phyloP scores from a whole-genome alignment of 2,329 filamentous ascomycete genomes.

The Diaporthe ilicicola region DNA sequence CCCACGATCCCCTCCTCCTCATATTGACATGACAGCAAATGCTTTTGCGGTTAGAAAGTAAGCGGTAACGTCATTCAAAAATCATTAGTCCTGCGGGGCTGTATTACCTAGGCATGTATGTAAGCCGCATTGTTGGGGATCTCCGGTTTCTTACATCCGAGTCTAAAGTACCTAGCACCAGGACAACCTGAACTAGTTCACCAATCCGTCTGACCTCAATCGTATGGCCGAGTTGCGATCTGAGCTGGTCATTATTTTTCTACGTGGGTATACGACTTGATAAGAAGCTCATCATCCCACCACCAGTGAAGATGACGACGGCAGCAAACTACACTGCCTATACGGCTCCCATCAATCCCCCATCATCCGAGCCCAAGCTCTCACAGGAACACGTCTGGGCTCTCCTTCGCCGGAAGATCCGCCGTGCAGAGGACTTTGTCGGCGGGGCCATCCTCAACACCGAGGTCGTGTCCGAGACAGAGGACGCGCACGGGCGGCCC shows the following conservation, averaged over 20 bases:
- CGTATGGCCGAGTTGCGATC: background rate
- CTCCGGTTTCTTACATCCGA: too few relatives aligned
- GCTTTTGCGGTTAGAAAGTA: too few relatives aligned
- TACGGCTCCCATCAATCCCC: conserved; percentile 28
- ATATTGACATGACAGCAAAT: too few relatives aligned
- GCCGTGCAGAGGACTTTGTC: conserved; percentile 43
- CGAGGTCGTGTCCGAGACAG: conserved; percentile 39
- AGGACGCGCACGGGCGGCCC: conserved; percentile 37
- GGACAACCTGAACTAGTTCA: conserved; percentile 36
- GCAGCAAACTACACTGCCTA: conserved; percentile 30
- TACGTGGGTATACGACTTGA: background rate
- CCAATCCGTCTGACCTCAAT: conserved; percentile 28
- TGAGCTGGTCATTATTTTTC: too few relatives aligned
- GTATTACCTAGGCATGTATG: too few relatives aligned
- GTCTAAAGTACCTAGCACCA: conserved; percentile 34
- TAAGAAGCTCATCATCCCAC: background rate
- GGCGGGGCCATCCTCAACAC: conserved; percentile 41
- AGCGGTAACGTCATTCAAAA: too few relatives aligned
- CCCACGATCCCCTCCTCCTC: too few relatives aligned
- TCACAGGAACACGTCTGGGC: conserved; percentile 25
- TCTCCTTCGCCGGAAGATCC: conserved; percentile 39
- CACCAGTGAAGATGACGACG: conserved; percentile 8
- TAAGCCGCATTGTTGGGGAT: too few relatives aligned
- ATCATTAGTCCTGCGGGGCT: too few relatives aligned
- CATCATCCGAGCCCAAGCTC: conserved; percentile 22